Base-by-base conservation (phyloP, 2,329 filamentous ascomycete species). In the Alternaria sp. region DNA sequence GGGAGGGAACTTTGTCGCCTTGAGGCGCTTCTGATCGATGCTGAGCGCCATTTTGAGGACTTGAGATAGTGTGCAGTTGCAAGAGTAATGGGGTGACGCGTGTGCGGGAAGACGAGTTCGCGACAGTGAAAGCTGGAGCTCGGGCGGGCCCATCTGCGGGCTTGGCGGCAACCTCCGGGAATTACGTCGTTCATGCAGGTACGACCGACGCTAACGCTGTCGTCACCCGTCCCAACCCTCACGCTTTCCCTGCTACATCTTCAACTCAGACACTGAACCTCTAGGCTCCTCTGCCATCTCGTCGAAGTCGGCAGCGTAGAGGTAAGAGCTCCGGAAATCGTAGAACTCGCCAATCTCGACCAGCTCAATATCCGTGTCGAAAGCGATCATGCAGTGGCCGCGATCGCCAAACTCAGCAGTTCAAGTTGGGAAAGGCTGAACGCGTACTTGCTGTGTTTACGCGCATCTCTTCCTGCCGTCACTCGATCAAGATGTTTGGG, bases 1-100 rank as follows among this genome's bases (percentile, higher is more conserved):
- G 8, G 90, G 87, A 49, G 96, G 96, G 68, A 97, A 98, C 77
- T 96, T 97, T 59, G 94, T 98, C 80, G 90, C 90, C 85, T 91
- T 92, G 60, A 97, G 84, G 74, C 97, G 88, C 85, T 96, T 97
- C 69, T 92, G 90, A 81, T 97, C 95, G 66, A 96, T 93, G 69
- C 89, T 91, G 58, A 91, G 90, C 72, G 92, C 91, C 93, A 96
- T 96, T 67, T 66, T 60, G 53, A 50, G 44, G 13, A 43, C 23
- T 26, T 43, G 52, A 15, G 47, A 28, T 49, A 57, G 50, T 49
- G 15, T 23, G 50, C 21, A 49, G 32, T 59, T 57, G 52, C 28
- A 55, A 28, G 32, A 61, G 36, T 19, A 36, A 17, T 17, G 30
- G 55, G 46, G 50, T 57, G 28, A 59, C 19, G 62, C 40, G 26